Evolutionary conservation across 768 basidiomycete genomes (phyloP), one percentile per base, ranked within the genome.

Genomic region (Agaricus subrufescens): DNA sequence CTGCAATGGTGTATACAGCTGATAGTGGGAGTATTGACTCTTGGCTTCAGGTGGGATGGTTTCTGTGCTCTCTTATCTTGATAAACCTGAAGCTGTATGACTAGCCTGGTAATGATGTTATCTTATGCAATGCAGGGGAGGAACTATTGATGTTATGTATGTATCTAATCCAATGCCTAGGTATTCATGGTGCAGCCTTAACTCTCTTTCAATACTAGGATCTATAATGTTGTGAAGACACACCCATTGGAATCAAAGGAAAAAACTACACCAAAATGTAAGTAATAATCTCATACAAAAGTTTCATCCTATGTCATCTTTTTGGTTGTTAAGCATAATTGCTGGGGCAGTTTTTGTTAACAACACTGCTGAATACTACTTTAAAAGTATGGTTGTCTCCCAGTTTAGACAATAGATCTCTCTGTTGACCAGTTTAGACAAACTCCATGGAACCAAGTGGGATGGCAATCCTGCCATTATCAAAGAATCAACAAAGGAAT

Each of bases 91-190:
- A 42, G 14, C 43, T n/a, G 23, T 46, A 46, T n/a, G 5, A 38
- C 4, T 3, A 52, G 50, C 25, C 19, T 3, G 50, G 50, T 3
- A 27, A 52, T 7, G 50, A 52, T 31, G n/a, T 52, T 25, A 42
- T 52, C 25, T 38, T 52, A 6, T 52, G 50, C 19, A 40, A 52
- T 43, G 50, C 26, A 12, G 50, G 50, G 50, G 50, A 11, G 50
- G 50, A 29, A 52, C 50, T 3, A 52, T 52, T n/a, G 50, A 52
- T 15, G 29, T 44, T 4, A 52, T 26, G 50, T 43, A 15, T 26
- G 39, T 42, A 2, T 42, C 14, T 8, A 15, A 14, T 19, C 6
- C 40, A 14, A 2, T 19, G 19, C 7, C 15, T 30, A 26, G 0
- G 6, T 12, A 10, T 29, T 27, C n/a, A 4, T n/a, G 46, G 25